Evolutionary conservation across 2,329 filamentous ascomycete genomes (phyloP).

Genomic region (Pseudocercospora vitis): DNA sequence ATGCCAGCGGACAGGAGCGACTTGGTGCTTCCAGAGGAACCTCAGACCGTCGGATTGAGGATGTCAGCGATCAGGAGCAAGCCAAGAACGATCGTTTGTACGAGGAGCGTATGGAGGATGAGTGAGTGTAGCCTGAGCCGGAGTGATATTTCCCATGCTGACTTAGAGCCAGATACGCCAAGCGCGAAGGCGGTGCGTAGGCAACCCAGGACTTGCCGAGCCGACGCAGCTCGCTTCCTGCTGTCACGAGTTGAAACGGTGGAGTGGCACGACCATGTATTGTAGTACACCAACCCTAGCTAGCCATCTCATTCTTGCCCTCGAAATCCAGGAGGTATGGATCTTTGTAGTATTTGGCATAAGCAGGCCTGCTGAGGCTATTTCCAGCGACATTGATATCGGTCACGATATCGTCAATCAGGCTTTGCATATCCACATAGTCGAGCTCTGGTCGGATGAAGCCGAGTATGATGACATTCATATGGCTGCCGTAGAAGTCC

Average conservation of each 20-base stretch:
- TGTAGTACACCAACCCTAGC: constrained; percentile 22
- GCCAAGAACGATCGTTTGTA: constrained; percentile 29
- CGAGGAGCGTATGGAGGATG: constrained; percentile 35
- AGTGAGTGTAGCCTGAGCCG: constrained; percentile 23
- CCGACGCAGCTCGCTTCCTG: no score
- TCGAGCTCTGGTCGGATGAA: constrained; percentile 89
- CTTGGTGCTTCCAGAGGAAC: constrained; percentile 14
- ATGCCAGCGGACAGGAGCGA: constrained; percentile 34
- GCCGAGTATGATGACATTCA: constrained; percentile 78
- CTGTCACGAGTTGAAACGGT: neutral
- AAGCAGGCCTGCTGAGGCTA: constrained; percentile 69
- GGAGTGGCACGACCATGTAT: neutral
- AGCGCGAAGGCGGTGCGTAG: constrained; percentile 37
- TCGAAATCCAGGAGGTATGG: constrained; percentile 41
- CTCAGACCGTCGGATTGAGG: constrained; percentile 29
- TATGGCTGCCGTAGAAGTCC: constrained; percentile 82
- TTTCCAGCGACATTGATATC: constrained; percentile 80
- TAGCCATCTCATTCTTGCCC: constrained; percentile 35
- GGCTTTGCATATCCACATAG: constrained; percentile 77
- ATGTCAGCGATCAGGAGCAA: constrained; percentile 32
- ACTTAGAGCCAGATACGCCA: constrained; percentile 29
- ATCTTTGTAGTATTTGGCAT: constrained; percentile 53
- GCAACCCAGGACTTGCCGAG: neutral
- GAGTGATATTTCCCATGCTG: constrained; percentile 7
- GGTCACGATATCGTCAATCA: constrained; percentile 83